Base-by-base conservation (phyloP, 148 eudicot species). In the Chenopodium quinoa region DNA sequence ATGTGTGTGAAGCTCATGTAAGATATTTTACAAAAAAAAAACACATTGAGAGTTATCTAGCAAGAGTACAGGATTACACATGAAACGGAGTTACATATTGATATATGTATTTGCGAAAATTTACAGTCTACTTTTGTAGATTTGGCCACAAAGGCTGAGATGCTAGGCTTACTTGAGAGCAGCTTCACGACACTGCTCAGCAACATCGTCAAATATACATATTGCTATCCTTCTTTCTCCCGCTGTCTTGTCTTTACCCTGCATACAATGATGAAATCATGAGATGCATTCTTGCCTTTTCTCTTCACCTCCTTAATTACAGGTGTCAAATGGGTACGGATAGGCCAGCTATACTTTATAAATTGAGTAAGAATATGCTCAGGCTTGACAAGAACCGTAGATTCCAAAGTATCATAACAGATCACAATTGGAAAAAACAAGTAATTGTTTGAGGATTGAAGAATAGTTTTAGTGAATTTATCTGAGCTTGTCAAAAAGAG, bases 151-250 rank as follows among this genome's bases (percentile, higher is more conserved):
- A 60, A 29, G 9, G 23, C 20, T 29, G n/a, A 64, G 62, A 70
- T n/a, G 9, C 50, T 68, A 54, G 48, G 48, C 91, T 74, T 88
- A 93, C 99, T 88, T 95, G n/a, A 93, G 84, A 80, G 99, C 99
- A 72, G 95, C 81, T 89, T 95, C 99, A 81, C 90, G 93, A 81
- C 99, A 93, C 84, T 95, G 97, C 88, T 95, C 99, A 4, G 93
- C 97, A 75, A 96, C 93, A 87, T 93, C 98, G 84, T 93, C 98
- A 87, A 93, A 96, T 14, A 96, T 93, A 83, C 99, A 96, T 83
- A 96, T 96, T 11, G 99, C 98, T 80, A 96, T 93, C 85, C 99
- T 91, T 83, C 99, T 88, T 86, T 96, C 98, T 83, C 92, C 99
- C 50, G 94, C 79, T 79, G 99, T 90, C 84, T 96, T 96, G 83